Conservation (phyloP, 2,329 filamentous ascomycete genomes). For the Diplodia sapinea region DNA sequence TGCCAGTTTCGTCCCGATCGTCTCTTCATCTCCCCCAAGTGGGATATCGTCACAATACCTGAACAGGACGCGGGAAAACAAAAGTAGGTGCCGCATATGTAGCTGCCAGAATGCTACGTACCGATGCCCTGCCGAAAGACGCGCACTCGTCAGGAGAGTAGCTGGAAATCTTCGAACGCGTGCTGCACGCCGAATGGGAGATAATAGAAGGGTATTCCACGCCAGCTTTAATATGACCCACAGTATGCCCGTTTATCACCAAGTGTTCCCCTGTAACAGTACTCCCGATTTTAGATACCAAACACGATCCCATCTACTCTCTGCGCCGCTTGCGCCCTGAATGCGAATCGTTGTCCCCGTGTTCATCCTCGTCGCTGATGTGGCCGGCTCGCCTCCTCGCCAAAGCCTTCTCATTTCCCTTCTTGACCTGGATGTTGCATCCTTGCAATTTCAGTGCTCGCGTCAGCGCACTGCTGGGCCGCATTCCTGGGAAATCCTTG, state of each 20-base stretch:
- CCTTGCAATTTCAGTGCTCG: slow-evolving; percentile 78
- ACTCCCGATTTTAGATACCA: slow-evolving; percentile 28
- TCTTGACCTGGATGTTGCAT: slow-evolving; percentile 84
- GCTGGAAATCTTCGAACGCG: slow-evolving; percentile 19
- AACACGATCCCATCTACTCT: slow-evolving; percentile 13
- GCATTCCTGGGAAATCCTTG: slow-evolving; percentile 86
- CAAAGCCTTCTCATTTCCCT: slow-evolving; percentile 71
- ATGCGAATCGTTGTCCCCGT: slow-evolving; percentile 43
- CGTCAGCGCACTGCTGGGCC: slow-evolving; percentile 74
- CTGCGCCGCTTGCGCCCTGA: slow-evolving; percentile 45
- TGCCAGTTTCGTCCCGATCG: slow-evolving; percentile 6
- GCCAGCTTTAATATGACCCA: slow-evolving; percentile 31
- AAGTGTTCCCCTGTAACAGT: slow-evolving; percentile 23
- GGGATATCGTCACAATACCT: slow-evolving; percentile 11
- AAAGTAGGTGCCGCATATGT: slow-evolving; percentile 22
- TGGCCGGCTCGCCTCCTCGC: slow-evolving; percentile 49
- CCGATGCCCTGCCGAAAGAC: slow-evolving; percentile 24
- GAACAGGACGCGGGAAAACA: slow-evolving; percentile 5
- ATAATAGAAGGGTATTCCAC: slow-evolving; percentile 30
- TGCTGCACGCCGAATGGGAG: slow-evolving; percentile 25
- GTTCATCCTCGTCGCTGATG: slow-evolving; percentile 50
- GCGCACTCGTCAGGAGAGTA: slow-evolving; percentile 9
- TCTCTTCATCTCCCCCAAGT: slow-evolving; percentile 8
- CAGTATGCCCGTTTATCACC: slow-evolving; percentile 29
- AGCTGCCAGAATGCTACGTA: slow-evolving; percentile 21